Evolutionary conservation across 2,329 filamentous ascomycete genomes (phyloP).

Genomic region (Epichloe gansuensis): DNA sequence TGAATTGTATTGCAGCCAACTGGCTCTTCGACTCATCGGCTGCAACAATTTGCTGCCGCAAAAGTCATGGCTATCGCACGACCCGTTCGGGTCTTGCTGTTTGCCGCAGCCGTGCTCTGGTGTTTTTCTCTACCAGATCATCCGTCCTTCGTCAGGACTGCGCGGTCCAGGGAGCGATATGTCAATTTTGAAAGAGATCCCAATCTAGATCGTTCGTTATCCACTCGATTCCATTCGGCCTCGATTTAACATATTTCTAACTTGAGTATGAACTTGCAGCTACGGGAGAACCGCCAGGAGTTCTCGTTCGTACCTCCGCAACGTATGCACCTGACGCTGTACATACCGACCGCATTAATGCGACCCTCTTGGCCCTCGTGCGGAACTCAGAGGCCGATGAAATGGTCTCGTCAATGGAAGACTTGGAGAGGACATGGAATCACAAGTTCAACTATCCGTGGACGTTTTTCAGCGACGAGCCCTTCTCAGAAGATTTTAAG

Average conservation of each 20-base stretch:
- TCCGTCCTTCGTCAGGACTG: conserved; percentile 42
- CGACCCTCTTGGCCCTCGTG: conserved; percentile 82
- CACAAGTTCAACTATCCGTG: conserved; percentile 99
- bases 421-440: conserved; percentile 94
- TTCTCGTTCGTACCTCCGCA: conserved; percentile 59
- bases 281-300: conserved; percentile 71
- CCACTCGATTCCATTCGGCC: neutral
- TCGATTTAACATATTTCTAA: conserved; percentile 7
- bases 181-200: conserved; percentile 64
- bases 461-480: conserved; percentile 97
- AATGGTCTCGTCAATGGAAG: conserved; percentile 78
- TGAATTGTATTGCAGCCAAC: neutral
- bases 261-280: conserved; percentile 34
- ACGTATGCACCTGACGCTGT: conserved; percentile 67
- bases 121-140: conserved; percentile 68
- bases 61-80: conserved; percentile 68
- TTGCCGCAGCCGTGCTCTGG: conserved; percentile 60
- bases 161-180: conserved; percentile 30
- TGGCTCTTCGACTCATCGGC: neutral
- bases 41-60: neutral
- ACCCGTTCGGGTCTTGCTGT: conserved; percentile 68
- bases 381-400: conserved; percentile 80
- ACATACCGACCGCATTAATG: conserved; percentile 77
- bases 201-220: conserved; percentile 65
- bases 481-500: conserved; percentile 92